A percentile compares a stretch with the other conserved stretches of the same genome.
Conservation (phyloP, 169 alveolate genomes). For the Plasmodium sp. region DNA sequence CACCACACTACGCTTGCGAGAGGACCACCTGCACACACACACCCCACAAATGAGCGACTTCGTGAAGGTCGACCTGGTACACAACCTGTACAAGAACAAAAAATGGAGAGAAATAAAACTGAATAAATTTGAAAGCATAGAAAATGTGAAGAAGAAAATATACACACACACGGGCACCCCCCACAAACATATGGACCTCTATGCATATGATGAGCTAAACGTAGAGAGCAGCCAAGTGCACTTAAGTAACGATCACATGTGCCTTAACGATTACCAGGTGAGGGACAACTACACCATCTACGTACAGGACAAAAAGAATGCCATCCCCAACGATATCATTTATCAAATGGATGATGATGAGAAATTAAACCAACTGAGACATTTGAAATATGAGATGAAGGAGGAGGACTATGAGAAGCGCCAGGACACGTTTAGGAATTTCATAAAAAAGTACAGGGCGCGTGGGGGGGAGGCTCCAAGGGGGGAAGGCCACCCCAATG, state of each 20-base stretch:
- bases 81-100: conserved; percentile 60
- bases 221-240: conserved; percentile 59
- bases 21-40: neutral
- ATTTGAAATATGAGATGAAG: conserved; percentile 85
- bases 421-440: conserved; percentile 85
- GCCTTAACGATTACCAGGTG: conserved; percentile 71
- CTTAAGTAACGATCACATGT: conserved; percentile 53
- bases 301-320: conserved; percentile 27
- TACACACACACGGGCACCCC: conserved; percentile 78
- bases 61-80: conserved; percentile 75
- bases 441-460: conserved; percentile 78
- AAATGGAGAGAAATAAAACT: conserved; percentile 77
- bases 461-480: neutral
- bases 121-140: conserved; percentile 73
- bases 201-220: conserved; percentile 75
- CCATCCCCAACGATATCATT: neutral
- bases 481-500: neutral
- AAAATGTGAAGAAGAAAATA: conserved; percentile 76
- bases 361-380: conserved; percentile 28
- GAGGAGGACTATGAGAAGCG: conserved; percentile 92
- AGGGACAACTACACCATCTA: conserved; percentile 74
- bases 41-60: conserved; percentile 21
- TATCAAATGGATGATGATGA: conserved; percentile 57
- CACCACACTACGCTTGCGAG: neutral
- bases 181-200: conserved; percentile 63